Evolutionary conservation across 768 basidiomycete species (phyloP), one percentile per base, ranked within the genome.

Genomic region (Boletus pseudo-olivaceus): DNA sequence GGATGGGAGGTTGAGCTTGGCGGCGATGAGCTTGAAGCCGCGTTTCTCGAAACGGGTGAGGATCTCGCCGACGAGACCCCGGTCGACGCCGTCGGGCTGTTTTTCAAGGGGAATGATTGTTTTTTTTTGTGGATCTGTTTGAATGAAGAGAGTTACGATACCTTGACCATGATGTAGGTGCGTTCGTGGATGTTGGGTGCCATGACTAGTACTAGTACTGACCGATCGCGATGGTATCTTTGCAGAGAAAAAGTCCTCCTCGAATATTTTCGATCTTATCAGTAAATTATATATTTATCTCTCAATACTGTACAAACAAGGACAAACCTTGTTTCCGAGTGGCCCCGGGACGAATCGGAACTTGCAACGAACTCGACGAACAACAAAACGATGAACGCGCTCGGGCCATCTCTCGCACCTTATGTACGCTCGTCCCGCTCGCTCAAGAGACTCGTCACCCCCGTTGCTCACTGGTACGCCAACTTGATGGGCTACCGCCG

Each of bases 161-260:
- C 92, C 93, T 98, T 99, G 87, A 98, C 83, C 96, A 98, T 98
- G 81, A 98, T 98, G 80, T 96, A 98, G 74, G 95, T 96, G 74
- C 92, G 93, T 73, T 98, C 94, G 49, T 61, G 66, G 70, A 75
- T 73, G 55, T 64, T 65, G 41, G 1, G 27, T 15, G 5, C 15
- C 54, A 59, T 58, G 55, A 11, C 23, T 88, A 88, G 12, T 12
- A n/a, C n/a, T n/a, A n/a, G n/a, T n/a, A n/a, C n/a, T 5, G 34
- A 7, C 14, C 89, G 71, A 63, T 72, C 59, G 67, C 47, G 62
- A 62, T 67, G 62, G 61, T 63, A 63, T 62, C 45, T 45, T 15
- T 12, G n/a, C 23, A 45, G 30, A 44, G 29, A 23, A 23, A 23
- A 23, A 4, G n/a, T n/a, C n/a, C n/a, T 23, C 23, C 23, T 29